Evolutionary conservation across 2,329 filamentous ascomycete species (phyloP).

Genomic region (Tolypocladium ovalisporum): DNA sequence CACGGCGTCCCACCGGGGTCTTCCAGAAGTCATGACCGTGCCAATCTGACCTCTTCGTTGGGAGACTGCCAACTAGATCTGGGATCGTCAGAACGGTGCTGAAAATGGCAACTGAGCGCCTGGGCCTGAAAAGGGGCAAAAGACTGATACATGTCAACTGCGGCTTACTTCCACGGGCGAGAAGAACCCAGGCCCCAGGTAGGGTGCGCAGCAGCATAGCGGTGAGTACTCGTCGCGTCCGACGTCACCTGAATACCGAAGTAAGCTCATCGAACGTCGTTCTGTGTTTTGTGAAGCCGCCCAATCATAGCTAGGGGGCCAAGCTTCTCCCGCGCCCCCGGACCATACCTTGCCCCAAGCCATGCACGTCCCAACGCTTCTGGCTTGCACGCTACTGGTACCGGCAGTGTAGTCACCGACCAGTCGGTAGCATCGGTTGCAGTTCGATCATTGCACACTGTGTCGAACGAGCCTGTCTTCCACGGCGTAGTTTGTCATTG

Average conservation of each 20-base stretch:
- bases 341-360: not conserved
- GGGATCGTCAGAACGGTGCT: not conserved
- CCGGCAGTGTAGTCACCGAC: not conserved
- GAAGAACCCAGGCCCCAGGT: not conserved
- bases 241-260: not conserved
- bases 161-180: not conserved
- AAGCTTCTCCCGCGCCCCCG: not conserved
- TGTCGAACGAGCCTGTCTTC: not conserved
- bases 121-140: not conserved
- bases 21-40: not conserved
- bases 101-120: not conserved
- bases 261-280: not conserved
- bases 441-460: not conserved
- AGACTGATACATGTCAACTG: not conserved
- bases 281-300: not conserved
- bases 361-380: not conserved
- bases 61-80: not conserved
- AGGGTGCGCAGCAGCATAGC: not conserved
- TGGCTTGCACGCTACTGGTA: not conserved
- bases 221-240: not conserved
- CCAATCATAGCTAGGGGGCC: not conserved
- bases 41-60: not conserved
- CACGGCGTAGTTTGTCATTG: not conserved
- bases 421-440: not conserved
- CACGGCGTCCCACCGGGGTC: not conserved